phyloP scores from a whole-genome alignment of 805 yeast species.

The Starmerella tilneyi region DNA sequence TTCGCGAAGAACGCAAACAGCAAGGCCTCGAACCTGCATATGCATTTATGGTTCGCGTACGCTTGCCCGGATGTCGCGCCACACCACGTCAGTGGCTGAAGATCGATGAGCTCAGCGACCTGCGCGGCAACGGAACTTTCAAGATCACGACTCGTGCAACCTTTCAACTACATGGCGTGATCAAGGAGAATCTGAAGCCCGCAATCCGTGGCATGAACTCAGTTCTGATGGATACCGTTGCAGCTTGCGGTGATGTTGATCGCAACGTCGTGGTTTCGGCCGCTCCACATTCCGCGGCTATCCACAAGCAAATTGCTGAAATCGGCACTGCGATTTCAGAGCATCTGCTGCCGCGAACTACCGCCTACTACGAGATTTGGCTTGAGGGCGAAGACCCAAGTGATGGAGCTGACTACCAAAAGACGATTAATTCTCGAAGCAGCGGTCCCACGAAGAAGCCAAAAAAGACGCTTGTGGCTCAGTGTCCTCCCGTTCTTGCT shows the following conservation, averaged over 20 bases:
- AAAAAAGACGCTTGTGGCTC: conserved; percentile 66
- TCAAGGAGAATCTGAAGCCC: conserved; percentile 79
- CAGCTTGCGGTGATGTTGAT: conserved; percentile 97
- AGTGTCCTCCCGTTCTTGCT: conserved; percentile 43
- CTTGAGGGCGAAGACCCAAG: conserved; percentile 61
- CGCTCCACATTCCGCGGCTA: conserved; percentile 71
- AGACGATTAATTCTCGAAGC: conserved; percentile 52
- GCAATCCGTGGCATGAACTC: conserved; percentile 89
- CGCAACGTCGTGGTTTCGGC: conserved; percentile 92
- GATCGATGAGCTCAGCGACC: conserved; percentile 67
- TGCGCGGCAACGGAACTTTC: conserved; percentile 83
- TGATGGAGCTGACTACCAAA: conserved; percentile 57
- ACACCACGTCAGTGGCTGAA: conserved; percentile 82
- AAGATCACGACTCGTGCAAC: conserved; percentile 96
- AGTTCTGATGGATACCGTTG: conserved; percentile 82
- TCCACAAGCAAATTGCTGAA: conserved; percentile 64
- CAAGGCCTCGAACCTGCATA: conserved; percentile 93
- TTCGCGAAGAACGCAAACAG: conserved; percentile 83
- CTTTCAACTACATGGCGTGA: conserved; percentile 89
- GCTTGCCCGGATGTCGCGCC: conserved; percentile 88
- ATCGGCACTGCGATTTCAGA: conserved; percentile 62
- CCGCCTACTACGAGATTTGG: conserved; percentile 97
- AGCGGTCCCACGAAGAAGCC: conserved; percentile 62
- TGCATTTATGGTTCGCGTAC: conserved; percentile 92
- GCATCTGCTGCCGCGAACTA: conserved; percentile 76